Evolutionary conservation across 192 early-diverging fungal genomes (phyloP), one percentile per base, ranked within the genome.

Genomic region (Coemansia pectinata): DNA sequence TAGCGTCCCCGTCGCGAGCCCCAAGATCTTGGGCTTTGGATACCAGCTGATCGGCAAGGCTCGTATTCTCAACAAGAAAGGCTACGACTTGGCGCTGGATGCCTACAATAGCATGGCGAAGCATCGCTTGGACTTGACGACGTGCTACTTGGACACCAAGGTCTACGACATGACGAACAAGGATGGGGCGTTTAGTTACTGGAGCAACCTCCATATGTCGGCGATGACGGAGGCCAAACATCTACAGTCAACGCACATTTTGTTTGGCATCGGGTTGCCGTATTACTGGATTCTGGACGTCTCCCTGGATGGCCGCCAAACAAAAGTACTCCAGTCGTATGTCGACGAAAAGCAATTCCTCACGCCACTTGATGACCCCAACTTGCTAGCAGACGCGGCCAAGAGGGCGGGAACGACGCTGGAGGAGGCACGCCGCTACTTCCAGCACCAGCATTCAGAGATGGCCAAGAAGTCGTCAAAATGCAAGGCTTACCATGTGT

Each of bases 11-110:
- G 10, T 67, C 9, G 39, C 38, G 4, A 63, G 50, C 39, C 59
- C 69, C 12, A 70, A 38, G 38, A 5, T 55, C 3, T 11, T 74
- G 3, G 41, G 33, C 9, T 62, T 69, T 23, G 72, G 69, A 23
- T 83, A 78, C 41, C 81, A 83, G 72, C 47, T 83, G 36, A 44
- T 74, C 12, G 48, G 76, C 23, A 65, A 63, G 41, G 69, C 66
- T 15, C 81, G 76, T 2, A 27, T 77, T 31, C 50, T 83, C 25
- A 69, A 41, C 14, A 31, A 44, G n/a, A 41, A 67, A 10, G 77
- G 77, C 1, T 74, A 71, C 45, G 17, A 29, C 21, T 40, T 27
- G 14, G 58, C 57, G 31, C 2, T 44, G 61, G 23, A 71, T 15
- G 52, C 62, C 27, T 71, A 34, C 27, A 27, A 68, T 7, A 41